Evolutionary conservation across 495 filamentous ascomycete species (phyloP).

Genomic region (Staphylotrichum tortipilum): DNA sequence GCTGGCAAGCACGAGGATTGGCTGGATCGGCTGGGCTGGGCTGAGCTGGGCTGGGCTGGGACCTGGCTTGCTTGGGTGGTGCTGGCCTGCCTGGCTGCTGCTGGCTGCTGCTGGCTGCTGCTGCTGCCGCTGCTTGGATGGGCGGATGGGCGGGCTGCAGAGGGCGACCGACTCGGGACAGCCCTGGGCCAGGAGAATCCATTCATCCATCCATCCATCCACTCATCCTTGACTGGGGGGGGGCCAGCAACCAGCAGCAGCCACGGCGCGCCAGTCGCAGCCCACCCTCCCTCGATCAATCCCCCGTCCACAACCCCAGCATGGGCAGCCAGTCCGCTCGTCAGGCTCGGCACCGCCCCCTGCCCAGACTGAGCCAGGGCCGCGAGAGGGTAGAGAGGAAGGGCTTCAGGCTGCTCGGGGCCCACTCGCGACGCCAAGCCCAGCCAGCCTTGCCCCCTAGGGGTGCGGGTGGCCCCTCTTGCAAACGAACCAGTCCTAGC

Average conservation of each 20-base stretch:
- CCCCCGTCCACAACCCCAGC: too few relatives aligned
- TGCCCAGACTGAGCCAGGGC: too few relatives aligned
- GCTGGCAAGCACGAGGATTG: constrained; percentile 29
- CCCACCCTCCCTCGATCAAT: too few relatives aligned
- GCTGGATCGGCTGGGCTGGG: constrained; percentile 13
- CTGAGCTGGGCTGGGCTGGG: background rate
- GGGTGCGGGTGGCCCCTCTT: too few relatives aligned
- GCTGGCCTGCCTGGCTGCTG: too few relatives aligned
- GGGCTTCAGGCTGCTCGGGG: background rate
- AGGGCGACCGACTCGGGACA: constrained; percentile 4
- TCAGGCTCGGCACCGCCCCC: background rate
- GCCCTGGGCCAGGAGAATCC: constrained; percentile 2
- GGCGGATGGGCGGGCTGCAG: background rate
- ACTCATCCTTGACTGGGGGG: too few relatives aligned
- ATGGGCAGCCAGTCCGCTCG: too few relatives aligned
- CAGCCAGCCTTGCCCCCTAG: background rate
- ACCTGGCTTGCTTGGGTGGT: background rate
- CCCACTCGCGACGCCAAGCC: background rate
- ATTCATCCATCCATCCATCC: background rate
- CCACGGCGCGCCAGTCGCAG: too few relatives aligned
- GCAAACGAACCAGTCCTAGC: background rate
- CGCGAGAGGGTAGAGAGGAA: too few relatives aligned
- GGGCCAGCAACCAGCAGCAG: too few relatives aligned
- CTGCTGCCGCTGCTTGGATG: too few relatives aligned
- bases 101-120: too few relatives aligned